These are phyloP conservation scores for Phaseolus lunatus DNA, from an alignment of 306 rosid genomes.

Conservation along the genomic window DNA sequence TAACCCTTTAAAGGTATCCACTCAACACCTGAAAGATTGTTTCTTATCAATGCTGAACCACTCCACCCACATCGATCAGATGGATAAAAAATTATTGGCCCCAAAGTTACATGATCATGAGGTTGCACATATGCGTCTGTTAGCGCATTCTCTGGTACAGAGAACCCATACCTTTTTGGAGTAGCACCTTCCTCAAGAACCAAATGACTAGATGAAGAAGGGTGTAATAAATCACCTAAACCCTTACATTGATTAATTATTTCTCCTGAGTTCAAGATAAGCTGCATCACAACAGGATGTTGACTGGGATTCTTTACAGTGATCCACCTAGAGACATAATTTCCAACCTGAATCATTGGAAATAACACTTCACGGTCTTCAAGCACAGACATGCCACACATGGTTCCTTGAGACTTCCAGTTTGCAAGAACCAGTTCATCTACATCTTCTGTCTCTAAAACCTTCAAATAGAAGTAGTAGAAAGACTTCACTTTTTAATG, in stretches of 20 bases:
- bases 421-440: conserved; percentile 84
- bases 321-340: conserved; percentile 75
- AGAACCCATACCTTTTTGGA: conserved; percentile 82
- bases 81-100: conserved; percentile 84
- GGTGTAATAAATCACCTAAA: conserved; percentile 63
- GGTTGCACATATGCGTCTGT: conserved; percentile 89
- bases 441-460: conserved; percentile 52
- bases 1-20: conserved; percentile 75
- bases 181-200: conserved; percentile 59
- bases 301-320: conserved; percentile 84
- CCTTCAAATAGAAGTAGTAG: conserved; percentile 54
- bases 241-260: conserved; percentile 70
- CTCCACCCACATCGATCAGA: conserved; percentile 79
- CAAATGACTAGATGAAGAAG: conserved; percentile 71
- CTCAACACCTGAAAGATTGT: conserved; percentile 95
- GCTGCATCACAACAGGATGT: conserved; percentile 85
- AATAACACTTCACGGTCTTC: conserved; percentile 72
- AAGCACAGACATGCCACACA: conserved; percentile 69
- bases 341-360: conserved; percentile 83
- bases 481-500: conserved; percentile 43
- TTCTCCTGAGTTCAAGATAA: conserved; percentile 83
- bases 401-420: conserved; percentile 84
- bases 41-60: conserved; percentile 90
- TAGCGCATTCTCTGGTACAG: conserved; percentile 73
- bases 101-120: conserved; percentile 65